Percentiles rank a stretch among this genome's conserved stretches.
phyloP scores from a whole-genome alignment of 768 basidiomycete genomes.

The Termitomyces bulborhizus region DNA sequence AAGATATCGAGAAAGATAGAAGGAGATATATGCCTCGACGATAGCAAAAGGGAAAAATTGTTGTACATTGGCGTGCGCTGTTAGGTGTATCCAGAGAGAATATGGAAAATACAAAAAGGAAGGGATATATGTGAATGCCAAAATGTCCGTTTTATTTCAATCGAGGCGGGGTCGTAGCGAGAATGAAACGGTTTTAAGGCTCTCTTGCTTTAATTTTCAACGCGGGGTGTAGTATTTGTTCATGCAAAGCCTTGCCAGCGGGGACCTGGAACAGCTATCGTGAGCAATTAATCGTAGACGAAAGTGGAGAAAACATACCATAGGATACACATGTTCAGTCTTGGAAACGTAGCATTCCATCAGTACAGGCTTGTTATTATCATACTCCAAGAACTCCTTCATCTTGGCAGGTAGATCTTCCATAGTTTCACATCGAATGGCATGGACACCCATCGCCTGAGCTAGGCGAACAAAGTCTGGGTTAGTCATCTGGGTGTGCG shows the following conservation, averaged over 20 bases:
- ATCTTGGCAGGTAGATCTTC: slow-evolving; percentile 90
- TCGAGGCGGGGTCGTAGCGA: neutral
- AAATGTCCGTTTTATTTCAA: neutral
- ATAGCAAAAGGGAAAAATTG: neutral
- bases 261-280: slow-evolving; percentile 49
- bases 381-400: slow-evolving; percentile 98
- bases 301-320: slow-evolving; percentile 43
- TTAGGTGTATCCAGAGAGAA: neutral
- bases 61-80: slow-evolving; percentile 6
- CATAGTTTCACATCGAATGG: slow-evolving; percentile 62
- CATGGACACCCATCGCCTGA: slow-evolving; percentile 88
- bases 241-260: slow-evolving; percentile 91
- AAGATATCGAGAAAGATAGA: neutral
- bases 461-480: slow-evolving; percentile 93
- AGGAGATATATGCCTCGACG: neutral
- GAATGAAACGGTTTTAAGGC: neutral
- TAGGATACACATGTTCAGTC: slow-evolving; percentile 87
- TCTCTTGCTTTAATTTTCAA: slow-evolving; percentile 15
- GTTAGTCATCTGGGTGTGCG: slow-evolving; percentile 93
- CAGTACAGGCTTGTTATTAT: slow-evolving; percentile 77
- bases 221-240: slow-evolving; percentile 74
- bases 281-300: slow-evolving; percentile 3
- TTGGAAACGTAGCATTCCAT: slow-evolving; percentile 86
- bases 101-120: neutral
- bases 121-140: neutral